phyloP scores from a whole-genome alignment of 129 eudicot species.

The Flaveria ramosissima region DNA sequence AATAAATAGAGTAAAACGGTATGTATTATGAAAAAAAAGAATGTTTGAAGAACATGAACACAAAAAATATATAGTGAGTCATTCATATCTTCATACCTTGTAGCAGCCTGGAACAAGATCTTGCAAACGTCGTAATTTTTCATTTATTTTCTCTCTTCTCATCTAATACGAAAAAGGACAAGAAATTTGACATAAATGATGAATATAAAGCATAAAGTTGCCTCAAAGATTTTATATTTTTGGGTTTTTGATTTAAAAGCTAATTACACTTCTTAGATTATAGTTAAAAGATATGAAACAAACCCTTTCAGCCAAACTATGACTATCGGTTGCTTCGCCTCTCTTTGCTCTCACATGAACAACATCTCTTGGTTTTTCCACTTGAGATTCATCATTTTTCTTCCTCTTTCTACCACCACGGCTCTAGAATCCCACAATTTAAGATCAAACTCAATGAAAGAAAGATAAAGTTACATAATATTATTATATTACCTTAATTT shows the following conservation, averaged over 20 bases:
- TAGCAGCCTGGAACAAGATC: constrained; percentile 96
- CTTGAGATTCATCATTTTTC: constrained; percentile 38
- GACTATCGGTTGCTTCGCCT: constrained; percentile 98
- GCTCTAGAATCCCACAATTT: constrained; percentile 28
- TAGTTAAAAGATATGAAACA: constrained; percentile 20
- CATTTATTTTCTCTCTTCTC: constrained; percentile 87
- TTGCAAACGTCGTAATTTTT: constrained; percentile 72
- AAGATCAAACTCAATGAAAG: background rate
- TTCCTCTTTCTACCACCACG: constrained; percentile 73
- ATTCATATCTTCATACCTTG: constrained; percentile 46
- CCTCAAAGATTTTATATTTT: background rate
- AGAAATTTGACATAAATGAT: background rate
- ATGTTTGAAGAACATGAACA: background rate
- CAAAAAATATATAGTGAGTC: background rate
- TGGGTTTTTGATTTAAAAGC: background rate
- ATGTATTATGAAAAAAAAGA: too few relatives aligned
- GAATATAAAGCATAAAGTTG: too few relatives aligned
- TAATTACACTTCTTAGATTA: background rate
- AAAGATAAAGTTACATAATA: too few relatives aligned
- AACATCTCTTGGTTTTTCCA: constrained; percentile 67
- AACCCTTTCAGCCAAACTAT: constrained; percentile 96
- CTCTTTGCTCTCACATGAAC: constrained; percentile 97
- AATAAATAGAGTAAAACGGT: too few relatives aligned
- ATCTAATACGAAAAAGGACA: constrained; percentile 36
- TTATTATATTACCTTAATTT: constrained; percentile 22